Base-by-base conservation (phyloP, 164 flowering plant species). In the grape (Vitis vinifera) region DNA sequence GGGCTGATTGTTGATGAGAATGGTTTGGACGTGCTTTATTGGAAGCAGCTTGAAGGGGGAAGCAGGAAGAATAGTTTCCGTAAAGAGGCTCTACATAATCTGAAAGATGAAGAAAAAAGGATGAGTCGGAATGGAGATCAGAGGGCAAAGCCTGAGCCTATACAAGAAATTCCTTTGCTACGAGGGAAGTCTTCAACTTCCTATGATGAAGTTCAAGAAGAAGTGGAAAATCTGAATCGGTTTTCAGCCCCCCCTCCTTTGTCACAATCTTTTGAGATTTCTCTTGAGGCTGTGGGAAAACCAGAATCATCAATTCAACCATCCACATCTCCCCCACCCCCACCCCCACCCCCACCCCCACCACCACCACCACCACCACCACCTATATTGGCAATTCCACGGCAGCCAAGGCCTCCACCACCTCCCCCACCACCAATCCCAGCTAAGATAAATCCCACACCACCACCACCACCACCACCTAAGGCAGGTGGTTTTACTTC, bases 1-100 rank as follows among this genome's bases (percentile, higher is more conserved):
- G 97, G 93, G 27, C 60, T 87, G 73, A 83, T 95, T 13, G 94
- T 91, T 2, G 99, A 93, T 75, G 97, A 95, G 75, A 78, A 90
- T 66, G 99, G 98, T 0, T 73, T 95, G 69, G 99, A 95, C 75
- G 91, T 93, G 17, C 76, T 95, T 55, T 95, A 93, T 60, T 95
- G 94, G 98, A 87, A 85, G 62, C 81, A 83, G 60, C 88, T 89
- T 19, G 83, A 90, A 66, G 78, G 62, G 2, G 60, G 61, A 31
- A 71, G 58, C 71, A 59, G 69, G 63, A 71, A 63, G 61, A 66
- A 62, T 23, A 68, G 83, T 53, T 82, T 80, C 59, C 47, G 55
- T 7, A 85, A 85, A 53, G 75, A 76, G 51, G 51, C 73, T 2
- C 52, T 67, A n/a, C 17, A 37, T 15, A 64, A 57, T 23, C 59